Base-by-base conservation (phyloP, 2,329 filamentous ascomycete genomes). In the Trichoderma gracile region DNA sequence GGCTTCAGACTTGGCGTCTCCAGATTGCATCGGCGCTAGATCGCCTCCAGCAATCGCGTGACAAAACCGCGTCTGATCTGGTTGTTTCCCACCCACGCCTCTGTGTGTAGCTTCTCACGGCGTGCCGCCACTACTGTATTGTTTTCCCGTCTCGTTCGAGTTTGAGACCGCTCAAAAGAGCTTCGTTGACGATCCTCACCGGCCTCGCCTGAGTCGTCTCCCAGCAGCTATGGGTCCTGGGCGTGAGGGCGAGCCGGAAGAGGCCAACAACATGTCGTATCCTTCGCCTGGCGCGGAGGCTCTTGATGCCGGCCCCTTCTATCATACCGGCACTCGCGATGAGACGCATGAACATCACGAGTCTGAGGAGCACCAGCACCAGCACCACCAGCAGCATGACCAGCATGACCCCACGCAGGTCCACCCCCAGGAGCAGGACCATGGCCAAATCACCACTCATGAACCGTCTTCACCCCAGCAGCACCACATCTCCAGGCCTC, bases 271-370 rank as follows among this genome's bases (percentile, higher is more conserved):
- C 57, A 72, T 79, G 45, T 78, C 78, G 43, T 84, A 83, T 68
- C 79, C 81, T 12, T 82, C 80, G 7, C 79, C 82, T 3, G 75
- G 76, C 19, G 76, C 77, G 9, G 80, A 83, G 61, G 75, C 70
- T 3, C 77, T 80, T 67, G 80, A 81, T 63, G 71, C 75, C 3
- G 74, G 76, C 8, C 73, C 79, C 2, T 82, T 82, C 69, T 82
- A 83, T 68, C 74, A 79, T 66, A 74, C 79, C 5, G 73, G 73
- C 17, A 65, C 69, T 21, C 76, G 75, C 45, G 76, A 78, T 52
- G 74, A 71, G 9, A 66, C 68, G 9, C 70, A 71, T 17, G 74
- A 69, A 5, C 68, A 70, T 23, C 42, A 66, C 14, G 69, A 70
- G 6, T 66, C 67, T 5, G 59, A 66, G 40, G 53, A 58, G 15